Evolutionary conservation across 108 stramenopile species (phyloP), one percentile per base, ranked within the genome.

Genomic region (Fragilaria radians): DNA sequence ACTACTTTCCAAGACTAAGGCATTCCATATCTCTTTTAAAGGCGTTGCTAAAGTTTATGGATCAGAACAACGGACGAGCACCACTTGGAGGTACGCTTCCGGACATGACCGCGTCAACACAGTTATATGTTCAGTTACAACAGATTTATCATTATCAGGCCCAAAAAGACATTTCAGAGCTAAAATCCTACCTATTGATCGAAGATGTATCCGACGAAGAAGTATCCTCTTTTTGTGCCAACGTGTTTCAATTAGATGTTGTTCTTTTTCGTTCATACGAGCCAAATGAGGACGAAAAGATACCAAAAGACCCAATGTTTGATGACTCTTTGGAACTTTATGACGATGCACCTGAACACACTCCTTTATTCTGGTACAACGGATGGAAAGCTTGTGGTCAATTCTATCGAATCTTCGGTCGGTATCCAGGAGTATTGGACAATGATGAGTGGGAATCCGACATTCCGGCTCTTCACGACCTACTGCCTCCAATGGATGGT

Each of bases 31-130:
- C 18, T 1, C 2, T 87, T 46, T 59, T 65, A 4, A 34, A 56
- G 24, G 87, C 81, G 18, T 60, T 89, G 61, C 52, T 72, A 52
- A 67, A 48, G 17, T 94, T 86, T 54, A 46, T 85, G 45, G 31
- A 64, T 19, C 27, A 68, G 4, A 60, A 73, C 46, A 71, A 78
- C 46, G 59, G 72, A 22, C 72, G 67, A n/a, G 83, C 88, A 23
- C 97, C 97, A 1, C 49, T 98, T 30, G 68, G 83, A 47, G 95
- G 95, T 0, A 73, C 68, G 3, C 80, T 98, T 27, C 97, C 97
- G 0, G 97, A 98, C 67, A 95, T 96, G 95, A 91, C 93, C 1
- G 79, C 90, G 1, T 82, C 85, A 30, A 95, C 95, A 17, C 61
- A 71, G 7, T 48, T 55, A 27, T 98, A 86, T 76, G 80, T 96